phyloP scores from a whole-genome alignment of 208 protist species.

The Herpetomonas samuelpessoai region DNA sequence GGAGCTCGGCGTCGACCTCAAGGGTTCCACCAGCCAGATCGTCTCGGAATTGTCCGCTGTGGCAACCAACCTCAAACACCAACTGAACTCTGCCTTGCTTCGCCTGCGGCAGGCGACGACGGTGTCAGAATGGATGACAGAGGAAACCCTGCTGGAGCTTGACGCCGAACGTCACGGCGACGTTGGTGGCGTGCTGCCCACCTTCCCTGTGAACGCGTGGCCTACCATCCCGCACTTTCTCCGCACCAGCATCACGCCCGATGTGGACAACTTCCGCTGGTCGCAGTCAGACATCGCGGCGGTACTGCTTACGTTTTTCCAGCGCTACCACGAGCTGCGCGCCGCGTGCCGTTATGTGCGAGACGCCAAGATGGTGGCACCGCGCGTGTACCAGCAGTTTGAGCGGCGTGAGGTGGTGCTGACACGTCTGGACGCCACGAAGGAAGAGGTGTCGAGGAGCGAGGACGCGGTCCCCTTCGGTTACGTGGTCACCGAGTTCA shows the following conservation, averaged over 20 bases:
- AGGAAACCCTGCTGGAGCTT: constrained; percentile 39
- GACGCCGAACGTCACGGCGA: constrained; percentile 24
- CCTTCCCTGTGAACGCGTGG: constrained; percentile 43
- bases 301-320: constrained; percentile 55
- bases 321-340: constrained; percentile 26
- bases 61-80: constrained; percentile 76
- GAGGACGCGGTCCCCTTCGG: constrained; percentile 62
- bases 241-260: constrained; percentile 43
- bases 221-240: constrained; percentile 65
- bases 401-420: constrained; percentile 36
- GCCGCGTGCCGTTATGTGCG: constrained; percentile 33
- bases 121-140: constrained; percentile 51
- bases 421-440: constrained; percentile 35
- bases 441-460: constrained; percentile 40
- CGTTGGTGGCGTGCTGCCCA: constrained; percentile 37
- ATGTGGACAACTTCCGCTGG: constrained; percentile 70
- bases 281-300: constrained; percentile 29
- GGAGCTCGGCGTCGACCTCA: constrained; percentile 72
- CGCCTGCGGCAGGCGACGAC: constrained; percentile 47
- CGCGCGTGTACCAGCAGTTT: constrained; percentile 50
- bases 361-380: constrained; percentile 65
- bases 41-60: constrained; percentile 57
- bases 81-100: constrained; percentile 66
- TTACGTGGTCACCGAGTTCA: constrained; percentile 51
- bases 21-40: constrained; percentile 54